Conservation (phyloP, 208 protist genomes). For the Trichomonas vaginalis region DNA sequence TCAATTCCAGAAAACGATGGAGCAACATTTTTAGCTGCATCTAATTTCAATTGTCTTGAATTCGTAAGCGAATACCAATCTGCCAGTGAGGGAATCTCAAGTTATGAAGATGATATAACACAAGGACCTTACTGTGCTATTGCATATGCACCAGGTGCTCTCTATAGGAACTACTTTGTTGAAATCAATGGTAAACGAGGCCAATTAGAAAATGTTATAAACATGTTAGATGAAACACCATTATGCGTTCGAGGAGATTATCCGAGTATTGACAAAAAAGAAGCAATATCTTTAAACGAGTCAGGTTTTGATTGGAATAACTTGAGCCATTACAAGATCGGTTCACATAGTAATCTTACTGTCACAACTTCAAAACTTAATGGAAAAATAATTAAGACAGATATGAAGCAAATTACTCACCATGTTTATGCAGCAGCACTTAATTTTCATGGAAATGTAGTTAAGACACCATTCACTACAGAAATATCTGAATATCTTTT, state of each 20-base stretch:
- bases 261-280: not conserved
- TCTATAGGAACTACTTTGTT: not conserved
- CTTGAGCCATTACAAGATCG: not conserved
- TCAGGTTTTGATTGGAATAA: not conserved
- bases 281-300: not conserved
- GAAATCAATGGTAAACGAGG: not conserved
- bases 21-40: not conserved
- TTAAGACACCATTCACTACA: not conserved
- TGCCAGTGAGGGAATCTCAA: not conserved
- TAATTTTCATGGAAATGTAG: not conserved
- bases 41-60: constrained; percentile 11
- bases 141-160: too few species aligned
- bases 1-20: not conserved
- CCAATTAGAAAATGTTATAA: not conserved
- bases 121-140: not conserved
- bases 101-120: not conserved
- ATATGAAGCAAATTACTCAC: not conserved
- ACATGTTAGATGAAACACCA: not conserved
- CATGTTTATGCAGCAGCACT: not conserved
- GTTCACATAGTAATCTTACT: too few species aligned
- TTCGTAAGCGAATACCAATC: not conserved
- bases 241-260: not conserved
- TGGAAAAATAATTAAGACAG: not conserved
- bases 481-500: not conserved
- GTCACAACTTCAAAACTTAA: not conserved